Percentiles rank a stretch among this genome's conserved stretches.
Evolutionary conservation across 306 rosid species (phyloP).

Genomic region (Cicer yamashitae): DNA sequence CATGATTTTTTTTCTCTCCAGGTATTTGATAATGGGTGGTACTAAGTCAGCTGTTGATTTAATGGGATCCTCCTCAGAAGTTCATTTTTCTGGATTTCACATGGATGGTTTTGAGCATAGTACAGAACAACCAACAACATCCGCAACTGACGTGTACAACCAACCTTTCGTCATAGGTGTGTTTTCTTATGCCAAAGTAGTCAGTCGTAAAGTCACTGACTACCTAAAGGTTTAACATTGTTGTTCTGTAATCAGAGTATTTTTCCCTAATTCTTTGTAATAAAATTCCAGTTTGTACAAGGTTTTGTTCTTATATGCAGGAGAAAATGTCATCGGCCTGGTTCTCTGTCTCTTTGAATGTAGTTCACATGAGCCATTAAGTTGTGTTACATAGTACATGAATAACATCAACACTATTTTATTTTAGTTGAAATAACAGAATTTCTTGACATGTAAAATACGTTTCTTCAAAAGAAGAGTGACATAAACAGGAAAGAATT

Average conservation of each 20-base stretch:
- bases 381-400: neutral
- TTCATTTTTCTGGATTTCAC: constrained; percentile 98
- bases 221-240: constrained; percentile 1
- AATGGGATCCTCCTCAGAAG: constrained; percentile 90
- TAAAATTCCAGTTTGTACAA: neutral
- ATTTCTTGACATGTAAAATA: neutral
- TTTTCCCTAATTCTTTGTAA: neutral
- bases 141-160: constrained; percentile 65
- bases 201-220: constrained; percentile 32
- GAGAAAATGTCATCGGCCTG: neutral
- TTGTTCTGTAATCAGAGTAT: neutral
- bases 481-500: constrained; percentile 5
- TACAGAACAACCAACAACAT: constrained; percentile 67
- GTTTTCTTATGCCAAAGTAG: constrained; percentile 38
- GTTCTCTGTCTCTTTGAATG: too few species aligned
- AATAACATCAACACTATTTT: constrained; percentile 16
- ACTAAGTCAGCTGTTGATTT: constrained; percentile 75
- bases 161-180: constrained; percentile 97
- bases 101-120: constrained; percentile 73
- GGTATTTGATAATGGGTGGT: constrained; percentile 62
- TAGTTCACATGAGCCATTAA: neutral
- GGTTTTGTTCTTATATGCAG: constrained; percentile 12
- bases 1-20: constrained; percentile 33
- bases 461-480: constrained; percentile 21
- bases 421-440: constrained; percentile 27